A percentile compares a stretch with the other conserved stretches of the same genome.
These are phyloP conservation scores for Verticillium albo-atrum DNA, from an alignment of 2,329 filamentous ascomycete species.

Conservation along the genomic window DNA sequence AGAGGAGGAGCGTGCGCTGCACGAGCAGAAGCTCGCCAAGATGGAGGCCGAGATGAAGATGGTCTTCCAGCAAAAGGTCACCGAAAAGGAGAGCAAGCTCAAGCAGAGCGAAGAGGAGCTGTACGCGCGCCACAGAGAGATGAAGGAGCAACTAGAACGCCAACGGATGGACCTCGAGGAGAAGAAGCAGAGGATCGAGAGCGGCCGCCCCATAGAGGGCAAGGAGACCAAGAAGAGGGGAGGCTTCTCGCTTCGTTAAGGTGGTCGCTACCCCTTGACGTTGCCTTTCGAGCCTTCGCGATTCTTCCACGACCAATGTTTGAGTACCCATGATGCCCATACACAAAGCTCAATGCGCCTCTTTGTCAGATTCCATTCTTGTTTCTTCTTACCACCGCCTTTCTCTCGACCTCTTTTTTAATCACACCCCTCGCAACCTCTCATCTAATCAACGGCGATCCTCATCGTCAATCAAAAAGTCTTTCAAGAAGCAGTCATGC, in stretches of 20 bases:
- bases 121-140: slow-evolving; percentile 95
- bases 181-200: slow-evolving; percentile 95
- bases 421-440: slow-evolving; percentile 5
- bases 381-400: slow-evolving; percentile 18
- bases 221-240: slow-evolving; percentile 96
- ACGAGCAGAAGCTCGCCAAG: slow-evolving; percentile 99
- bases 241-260: slow-evolving; percentile 94
- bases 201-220: slow-evolving; percentile 81
- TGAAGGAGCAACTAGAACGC: slow-evolving; percentile 98
- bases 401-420: slow-evolving; percentile 13
- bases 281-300: slow-evolving; percentile 4
- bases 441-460: slow-evolving; percentile 13
- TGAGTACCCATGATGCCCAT: slow-evolving; percentile 54
- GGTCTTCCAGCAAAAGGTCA: slow-evolving; percentile 99
- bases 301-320: slow-evolving; percentile 46
- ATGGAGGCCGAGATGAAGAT: slow-evolving; percentile 99
- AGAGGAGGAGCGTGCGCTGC: slow-evolving; percentile 94
- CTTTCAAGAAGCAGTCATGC: slow-evolving; percentile 31
- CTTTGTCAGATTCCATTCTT: slow-evolving; percentile 39
- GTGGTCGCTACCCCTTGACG: slow-evolving; percentile 14
- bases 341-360: slow-evolving; percentile 54
- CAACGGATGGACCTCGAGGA: slow-evolving; percentile 94
- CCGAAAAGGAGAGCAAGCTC: slow-evolving; percentile 98
- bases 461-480: slow-evolving; percentile 21
- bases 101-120: slow-evolving; percentile 99